These are phyloP conservation scores for Paramecium sexaurelia DNA, from an alignment of 73 alveolate genomes.

Conservation along the genomic window DNA sequence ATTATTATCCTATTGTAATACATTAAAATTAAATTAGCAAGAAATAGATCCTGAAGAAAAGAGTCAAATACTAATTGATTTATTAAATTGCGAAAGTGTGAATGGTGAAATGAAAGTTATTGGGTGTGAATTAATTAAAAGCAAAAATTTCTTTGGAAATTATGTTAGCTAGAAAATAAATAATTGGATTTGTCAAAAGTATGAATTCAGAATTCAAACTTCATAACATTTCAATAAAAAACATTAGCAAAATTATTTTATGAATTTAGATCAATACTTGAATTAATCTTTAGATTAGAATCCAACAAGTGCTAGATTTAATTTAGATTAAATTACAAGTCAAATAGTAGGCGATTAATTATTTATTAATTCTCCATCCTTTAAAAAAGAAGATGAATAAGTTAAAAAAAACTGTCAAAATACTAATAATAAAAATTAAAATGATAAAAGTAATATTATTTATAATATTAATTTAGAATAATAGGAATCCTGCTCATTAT, in stretches of 20 bases:
- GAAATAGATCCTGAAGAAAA: conserved; percentile 90
- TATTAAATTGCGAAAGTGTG: conserved; percentile 83
- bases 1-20: conserved; percentile 77
- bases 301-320: conserved; percentile 27
- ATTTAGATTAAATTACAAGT: background rate
- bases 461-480: background rate
- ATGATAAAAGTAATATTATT: background rate
- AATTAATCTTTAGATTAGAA: background rate
- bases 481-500: conserved; percentile 51
- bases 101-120: conserved; percentile 77
- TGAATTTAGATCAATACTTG: conserved; percentile 49
- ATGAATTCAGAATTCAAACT: conserved; percentile 65
- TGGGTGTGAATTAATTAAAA: conserved; percentile 67
- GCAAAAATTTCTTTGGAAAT: conserved; percentile 73
- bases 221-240: conserved; percentile 52
- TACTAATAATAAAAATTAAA: conserved; percentile 53
- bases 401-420: conserved; percentile 60
- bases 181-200: conserved; percentile 73
- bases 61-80: conserved; percentile 80
- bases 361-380: conserved; percentile 13
- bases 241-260: conserved; percentile 14
- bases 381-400: conserved; percentile 24
- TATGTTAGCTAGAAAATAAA: conserved; percentile 34
- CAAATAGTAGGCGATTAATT: background rate
- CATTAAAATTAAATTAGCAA: conserved; percentile 54